Evolutionary conservation across 2,329 filamentous ascomycete genomes (phyloP).

Genomic region (Fusarium hostae): DNA sequence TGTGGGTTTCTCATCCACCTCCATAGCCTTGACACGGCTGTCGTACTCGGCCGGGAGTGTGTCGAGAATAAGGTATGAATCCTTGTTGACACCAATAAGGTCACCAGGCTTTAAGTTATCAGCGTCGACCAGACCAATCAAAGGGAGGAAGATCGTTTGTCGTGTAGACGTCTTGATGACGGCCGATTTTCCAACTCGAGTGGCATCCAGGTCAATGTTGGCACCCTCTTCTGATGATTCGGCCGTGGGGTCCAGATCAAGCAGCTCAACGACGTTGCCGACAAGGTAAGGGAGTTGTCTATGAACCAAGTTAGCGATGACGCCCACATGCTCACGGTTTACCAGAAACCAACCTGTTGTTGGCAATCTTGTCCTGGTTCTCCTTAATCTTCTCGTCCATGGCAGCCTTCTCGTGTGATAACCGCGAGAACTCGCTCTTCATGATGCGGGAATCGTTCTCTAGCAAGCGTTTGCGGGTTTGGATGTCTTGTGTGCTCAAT

Average conservation of each 20-base stretch:
- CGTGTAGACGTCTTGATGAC: slow-evolving; percentile 99
- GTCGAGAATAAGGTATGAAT: slow-evolving; percentile 96
- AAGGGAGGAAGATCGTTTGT: slow-evolving; percentile 97
- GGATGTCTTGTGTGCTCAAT: slow-evolving; percentile 93
- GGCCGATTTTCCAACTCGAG: slow-evolving; percentile 94
- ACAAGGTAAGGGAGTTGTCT: slow-evolving; percentile 98
- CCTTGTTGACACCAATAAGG: slow-evolving; percentile 98
- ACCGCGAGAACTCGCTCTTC: slow-evolving; percentile 94
- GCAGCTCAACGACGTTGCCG: slow-evolving; percentile 95
- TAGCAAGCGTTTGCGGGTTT: slow-evolving; percentile 87
- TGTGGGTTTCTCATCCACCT: slow-evolving; percentile 99
- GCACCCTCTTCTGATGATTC: slow-evolving; percentile 98
- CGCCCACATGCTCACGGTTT: background rate
- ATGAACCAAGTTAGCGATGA: slow-evolving; percentile 12
- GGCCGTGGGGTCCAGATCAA: slow-evolving; percentile 94
- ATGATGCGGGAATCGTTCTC: slow-evolving; percentile 99
- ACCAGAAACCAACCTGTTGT: slow-evolving; percentile 79
- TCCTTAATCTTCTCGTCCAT: slow-evolving; percentile 99
- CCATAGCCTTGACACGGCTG: slow-evolving; percentile 99
- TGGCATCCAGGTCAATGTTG: slow-evolving; percentile 98
- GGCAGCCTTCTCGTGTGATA: slow-evolving; percentile 93
- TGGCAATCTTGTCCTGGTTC: slow-evolving; percentile 98
- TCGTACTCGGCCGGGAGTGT: slow-evolving; percentile 98
- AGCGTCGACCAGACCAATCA: slow-evolving; percentile 96
- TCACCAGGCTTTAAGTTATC: slow-evolving; percentile 95